phyloP scores from a whole-genome alignment of 169 alveolate genomes.

The Eimeria necatrix region DNA sequence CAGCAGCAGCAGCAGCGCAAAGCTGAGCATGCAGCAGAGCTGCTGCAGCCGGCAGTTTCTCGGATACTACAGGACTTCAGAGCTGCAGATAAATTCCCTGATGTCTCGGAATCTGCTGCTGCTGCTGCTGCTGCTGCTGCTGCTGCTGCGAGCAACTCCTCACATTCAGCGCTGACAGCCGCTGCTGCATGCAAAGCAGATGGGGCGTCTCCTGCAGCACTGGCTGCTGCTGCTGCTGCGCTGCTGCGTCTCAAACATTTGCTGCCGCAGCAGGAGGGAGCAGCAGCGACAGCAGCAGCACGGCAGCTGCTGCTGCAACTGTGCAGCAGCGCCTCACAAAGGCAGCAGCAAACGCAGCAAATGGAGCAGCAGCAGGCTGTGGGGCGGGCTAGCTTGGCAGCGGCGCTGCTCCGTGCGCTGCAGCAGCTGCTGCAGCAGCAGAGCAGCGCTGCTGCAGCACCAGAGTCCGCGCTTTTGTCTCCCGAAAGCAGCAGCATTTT shows the following conservation, averaged over 20 bases:
- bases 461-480: neutral
- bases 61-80: slow-evolving; percentile 39
- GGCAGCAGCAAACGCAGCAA: slow-evolving; percentile 45
- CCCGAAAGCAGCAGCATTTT: slow-evolving; percentile 43
- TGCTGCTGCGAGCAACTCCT: neutral
- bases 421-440: slow-evolving; percentile 59
- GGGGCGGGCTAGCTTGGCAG: neutral
- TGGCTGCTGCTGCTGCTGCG: slow-evolving; percentile 63
- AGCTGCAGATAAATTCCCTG: neutral
- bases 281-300: slow-evolving; percentile 69
- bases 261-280: neutral
- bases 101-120: neutral
- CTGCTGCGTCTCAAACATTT: slow-evolving; percentile 23
- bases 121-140: slow-evolving; percentile 52
- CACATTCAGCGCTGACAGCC: neutral
- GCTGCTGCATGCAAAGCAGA: neutral
- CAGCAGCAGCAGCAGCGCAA: slow-evolving; percentile 56
- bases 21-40: neutral
- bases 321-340: neutral
- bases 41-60: neutral
- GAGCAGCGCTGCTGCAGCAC: slow-evolving; percentile 12
- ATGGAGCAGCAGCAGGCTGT: slow-evolving; percentile 17
- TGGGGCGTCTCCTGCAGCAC: slow-evolving; percentile 59
- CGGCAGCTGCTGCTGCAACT: slow-evolving; percentile 52
- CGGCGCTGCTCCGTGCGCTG: slow-evolving; percentile 56